Base-by-base conservation (phyloP, 768 basidiomycete genomes). In the Cyclocybe cylindracea region DNA sequence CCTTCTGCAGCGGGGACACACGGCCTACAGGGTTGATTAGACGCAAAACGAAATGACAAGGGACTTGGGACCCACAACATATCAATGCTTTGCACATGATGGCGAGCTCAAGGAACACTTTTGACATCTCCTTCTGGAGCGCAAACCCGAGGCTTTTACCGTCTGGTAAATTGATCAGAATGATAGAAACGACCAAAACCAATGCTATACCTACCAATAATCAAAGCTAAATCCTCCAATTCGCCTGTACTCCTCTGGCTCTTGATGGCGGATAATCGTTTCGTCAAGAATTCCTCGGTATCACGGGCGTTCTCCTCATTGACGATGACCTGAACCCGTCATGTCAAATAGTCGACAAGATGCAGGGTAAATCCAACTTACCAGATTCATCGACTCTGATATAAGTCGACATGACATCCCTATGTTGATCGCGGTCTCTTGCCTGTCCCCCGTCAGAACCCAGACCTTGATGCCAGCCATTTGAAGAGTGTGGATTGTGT, bases 381-480 rank as follows among this genome's bases (percentile, higher is more conserved):
- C 96, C 76, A 99, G 61, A 66, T 98, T 98, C 97, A 98, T 99
- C 7, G 92, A 94, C 71, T 99, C 97, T 5, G 94, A 93, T 45
- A 99, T 98, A 61, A 99, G 70, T 56, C 94, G 83, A 74, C 97
- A 98, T 1, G 94, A 96, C 81, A 98, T 87, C 46, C 97, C 97
- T 57, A 99, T 98, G 63, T 99, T 99, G 70, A 99, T 98, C 11
- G 97, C 97, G 1, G 97, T 99, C 70, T 99, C 97, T 73, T 99
- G 97, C 58, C 97, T 78, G 68, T 99, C 97, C 1, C 97, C 97
- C 2, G 97, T 99, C 45, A 99, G 73, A 7, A 99, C 95, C 97
- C 97, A 99, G 13, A 99, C 86, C 81, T 98, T 99, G 71, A 99
- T 97, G 2, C 97, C 97, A 35, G 97, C 97, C 82, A 91, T 92